phyloP scores from a whole-genome alignment of 192 early-diverging fungal species.

The Coemansia sp. region DNA sequence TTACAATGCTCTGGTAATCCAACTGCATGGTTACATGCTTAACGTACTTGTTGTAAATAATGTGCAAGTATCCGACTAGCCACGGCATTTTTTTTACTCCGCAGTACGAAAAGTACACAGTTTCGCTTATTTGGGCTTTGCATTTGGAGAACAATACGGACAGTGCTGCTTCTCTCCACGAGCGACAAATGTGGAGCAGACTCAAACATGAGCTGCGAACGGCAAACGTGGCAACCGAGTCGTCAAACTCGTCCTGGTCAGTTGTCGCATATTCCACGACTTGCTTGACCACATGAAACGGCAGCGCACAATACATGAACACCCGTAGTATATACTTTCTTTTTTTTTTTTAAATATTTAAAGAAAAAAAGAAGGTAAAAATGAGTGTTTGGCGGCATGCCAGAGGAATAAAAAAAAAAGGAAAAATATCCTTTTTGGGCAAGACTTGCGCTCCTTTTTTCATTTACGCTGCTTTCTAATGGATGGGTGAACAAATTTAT shows the following conservation, averaged over 20 bases:
- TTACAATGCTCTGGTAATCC: background rate
- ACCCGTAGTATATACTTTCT: background rate
- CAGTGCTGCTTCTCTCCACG: background rate
- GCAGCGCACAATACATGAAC: background rate
- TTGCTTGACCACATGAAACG: background rate
- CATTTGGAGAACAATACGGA: background rate
- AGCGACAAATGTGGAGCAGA: background rate
- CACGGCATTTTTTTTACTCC: background rate
- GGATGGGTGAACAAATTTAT: background rate
- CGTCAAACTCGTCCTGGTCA: background rate
- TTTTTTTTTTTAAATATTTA: background rate
- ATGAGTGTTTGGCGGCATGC: background rate
- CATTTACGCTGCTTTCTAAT: background rate
- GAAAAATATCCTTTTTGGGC: too few species aligned
- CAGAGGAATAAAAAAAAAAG: too few species aligned
- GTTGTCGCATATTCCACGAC: background rate
- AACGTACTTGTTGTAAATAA: background rate
- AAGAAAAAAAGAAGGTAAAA: background rate
- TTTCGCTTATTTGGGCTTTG: background rate
- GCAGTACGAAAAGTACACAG: background rate
- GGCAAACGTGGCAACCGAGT: background rate
- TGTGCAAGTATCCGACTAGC: background rate
- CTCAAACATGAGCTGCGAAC: background rate
- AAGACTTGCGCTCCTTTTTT: too few species aligned
- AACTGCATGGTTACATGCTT: background rate